Evolutionary conservation across 208 protist species (phyloP).

Genomic region (Leishmania turanica): DNA sequence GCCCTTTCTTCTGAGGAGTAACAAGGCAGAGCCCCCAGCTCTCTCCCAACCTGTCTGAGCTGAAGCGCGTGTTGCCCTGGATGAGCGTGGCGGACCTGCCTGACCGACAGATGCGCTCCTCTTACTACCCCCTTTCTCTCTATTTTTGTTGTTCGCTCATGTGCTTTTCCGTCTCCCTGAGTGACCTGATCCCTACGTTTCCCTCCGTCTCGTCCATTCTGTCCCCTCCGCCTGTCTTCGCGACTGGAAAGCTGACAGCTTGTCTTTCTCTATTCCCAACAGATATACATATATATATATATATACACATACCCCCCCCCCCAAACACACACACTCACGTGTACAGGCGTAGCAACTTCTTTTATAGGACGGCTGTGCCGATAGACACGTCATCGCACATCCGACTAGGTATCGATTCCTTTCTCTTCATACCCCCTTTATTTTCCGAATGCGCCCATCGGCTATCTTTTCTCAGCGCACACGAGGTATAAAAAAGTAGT

Average conservation of each 20-base stretch:
- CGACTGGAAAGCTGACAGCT: neutral
- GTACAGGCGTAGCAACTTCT: neutral
- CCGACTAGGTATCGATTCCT: neutral
- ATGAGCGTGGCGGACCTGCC: neutral
- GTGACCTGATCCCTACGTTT: neutral
- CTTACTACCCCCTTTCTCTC: neutral
- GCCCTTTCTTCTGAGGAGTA: neutral
- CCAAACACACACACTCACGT: too few relatives aligned
- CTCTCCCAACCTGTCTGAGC: neutral
- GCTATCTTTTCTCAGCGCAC: neutral
- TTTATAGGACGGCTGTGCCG: neutral
- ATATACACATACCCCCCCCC: too few relatives aligned
- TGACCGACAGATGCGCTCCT: neutral
- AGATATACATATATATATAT: too few relatives aligned
- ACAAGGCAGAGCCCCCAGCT: neutral
- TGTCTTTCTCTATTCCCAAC: neutral
- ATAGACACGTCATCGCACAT: neutral
- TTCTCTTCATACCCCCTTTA: too few relatives aligned
- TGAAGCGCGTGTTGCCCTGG: neutral
- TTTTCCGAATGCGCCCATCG: neutral
- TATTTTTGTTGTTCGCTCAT: neutral
- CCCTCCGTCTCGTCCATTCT: neutral
- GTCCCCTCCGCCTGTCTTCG: neutral
- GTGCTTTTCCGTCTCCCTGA: neutral
- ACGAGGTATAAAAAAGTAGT: neutral